Conservation (phyloP, 805 yeast genomes). For the Lachancea sp. region DNA sequence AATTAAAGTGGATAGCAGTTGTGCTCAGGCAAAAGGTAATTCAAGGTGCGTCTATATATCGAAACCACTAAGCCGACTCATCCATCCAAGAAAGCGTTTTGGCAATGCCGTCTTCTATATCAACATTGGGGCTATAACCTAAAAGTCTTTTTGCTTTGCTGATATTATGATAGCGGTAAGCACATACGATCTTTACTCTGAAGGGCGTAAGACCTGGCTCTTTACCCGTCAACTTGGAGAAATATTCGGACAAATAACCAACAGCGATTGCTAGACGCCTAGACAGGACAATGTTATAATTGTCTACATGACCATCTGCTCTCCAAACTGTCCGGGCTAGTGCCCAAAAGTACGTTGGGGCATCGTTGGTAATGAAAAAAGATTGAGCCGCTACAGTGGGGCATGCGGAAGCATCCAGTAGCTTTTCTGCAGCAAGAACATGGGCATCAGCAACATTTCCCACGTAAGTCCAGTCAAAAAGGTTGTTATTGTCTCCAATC, state of each 20-base stretch:
- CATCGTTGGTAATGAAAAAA: conserved; percentile 87
- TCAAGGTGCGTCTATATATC: too few relatives aligned
- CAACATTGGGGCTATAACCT: conserved; percentile 77
- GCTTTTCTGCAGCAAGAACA: conserved; percentile 78
- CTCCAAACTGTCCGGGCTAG: conserved; percentile 96
- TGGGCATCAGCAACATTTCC: conserved; percentile 98
- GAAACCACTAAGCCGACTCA: conserved; percentile 38
- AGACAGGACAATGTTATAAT: conserved; percentile 57
- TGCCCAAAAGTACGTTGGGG: conserved; percentile 96
- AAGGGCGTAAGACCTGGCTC: conserved; percentile 95
- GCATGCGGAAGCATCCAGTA: conserved; percentile 44
- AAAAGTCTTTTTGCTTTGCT: conserved; percentile 72
- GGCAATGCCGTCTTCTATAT: conserved; percentile 70
- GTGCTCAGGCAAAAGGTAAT: too few relatives aligned
- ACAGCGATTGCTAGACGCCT: conserved; percentile 72
- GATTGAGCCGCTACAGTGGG: conserved; percentile 69
- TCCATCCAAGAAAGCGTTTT: conserved; percentile 85
- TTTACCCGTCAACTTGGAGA: conserved; percentile 63
- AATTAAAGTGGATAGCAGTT: too few relatives aligned
- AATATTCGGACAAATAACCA: conserved; percentile 75
- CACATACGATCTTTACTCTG: conserved; percentile 88
- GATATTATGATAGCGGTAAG: conserved; percentile 88
- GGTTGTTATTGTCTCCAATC: conserved; percentile 86
- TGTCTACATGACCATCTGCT: conserved; percentile 82
- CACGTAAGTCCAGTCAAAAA: conserved; percentile 97